Percentiles rank a stretch among this genome's conserved stretches.
phyloP scores from a whole-genome alignment of 2,329 filamentous ascomycete species.

The Colletotrichum sp. region DNA sequence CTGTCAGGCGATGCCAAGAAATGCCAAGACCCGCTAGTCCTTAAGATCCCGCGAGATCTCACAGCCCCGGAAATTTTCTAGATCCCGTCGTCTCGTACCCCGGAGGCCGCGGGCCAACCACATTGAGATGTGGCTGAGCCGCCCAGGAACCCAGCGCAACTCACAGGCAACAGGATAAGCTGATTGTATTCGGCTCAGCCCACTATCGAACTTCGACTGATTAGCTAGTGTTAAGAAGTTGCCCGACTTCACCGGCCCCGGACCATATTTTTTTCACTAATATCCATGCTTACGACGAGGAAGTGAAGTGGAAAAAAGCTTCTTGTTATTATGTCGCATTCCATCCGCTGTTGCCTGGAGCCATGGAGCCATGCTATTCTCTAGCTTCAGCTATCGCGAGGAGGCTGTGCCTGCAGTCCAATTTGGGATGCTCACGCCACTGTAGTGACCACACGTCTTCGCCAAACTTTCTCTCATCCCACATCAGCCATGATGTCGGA shows the following conservation, averaged over 20 bases:
- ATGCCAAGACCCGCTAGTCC: neutral
- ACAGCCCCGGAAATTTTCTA: neutral
- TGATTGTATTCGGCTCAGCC: neutral
- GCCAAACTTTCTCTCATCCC: neutral
- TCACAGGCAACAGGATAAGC: neutral
- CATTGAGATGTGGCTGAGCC: neutral
- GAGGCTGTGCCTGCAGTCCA: neutral
- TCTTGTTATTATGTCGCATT: neutral
- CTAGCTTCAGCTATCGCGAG: neutral
- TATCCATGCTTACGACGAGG: too few relatives aligned
- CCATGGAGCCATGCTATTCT: neutral
- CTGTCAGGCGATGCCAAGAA: neutral
- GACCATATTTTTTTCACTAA: too few relatives aligned
- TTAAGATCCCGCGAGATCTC: neutral
- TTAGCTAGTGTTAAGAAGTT: fast-evolving
- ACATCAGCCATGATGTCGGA: neutral
- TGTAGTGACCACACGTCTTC: neutral
- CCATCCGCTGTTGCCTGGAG: neutral
- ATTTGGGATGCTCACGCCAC: neutral
- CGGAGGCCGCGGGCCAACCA: neutral
- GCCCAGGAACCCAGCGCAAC: neutral
- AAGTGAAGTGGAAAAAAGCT: too few relatives aligned
- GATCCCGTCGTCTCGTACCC: neutral
- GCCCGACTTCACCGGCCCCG: neutral
- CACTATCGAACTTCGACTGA: fast-evolving